Evolutionary conservation across 768 basidiomycete species (phyloP).

Genomic region (Fibroporia radiculosa): DNA sequence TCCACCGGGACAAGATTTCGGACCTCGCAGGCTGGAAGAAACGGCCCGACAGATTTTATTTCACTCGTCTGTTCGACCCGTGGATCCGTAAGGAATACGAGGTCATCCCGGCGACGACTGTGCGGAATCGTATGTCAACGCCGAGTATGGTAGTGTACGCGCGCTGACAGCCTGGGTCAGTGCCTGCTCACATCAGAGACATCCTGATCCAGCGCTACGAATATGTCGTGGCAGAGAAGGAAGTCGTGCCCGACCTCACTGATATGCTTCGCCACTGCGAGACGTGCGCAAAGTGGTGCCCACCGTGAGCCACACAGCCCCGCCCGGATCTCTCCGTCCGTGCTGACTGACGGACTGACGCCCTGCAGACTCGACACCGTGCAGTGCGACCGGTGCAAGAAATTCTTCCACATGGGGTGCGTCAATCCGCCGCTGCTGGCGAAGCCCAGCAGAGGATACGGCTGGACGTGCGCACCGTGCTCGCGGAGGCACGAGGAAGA

Average conservation of each 20-base stretch:
- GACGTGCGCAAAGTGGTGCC: conserved; percentile 83
- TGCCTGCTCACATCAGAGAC: conserved; percentile 75
- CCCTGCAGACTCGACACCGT: conserved; percentile 68
- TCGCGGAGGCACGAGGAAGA: conserved; percentile 81
- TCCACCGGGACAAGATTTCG: conserved; percentile 91
- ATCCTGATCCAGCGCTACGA: conserved; percentile 79
- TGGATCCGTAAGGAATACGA: conserved; percentile 99
- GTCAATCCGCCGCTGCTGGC: conserved; percentile 84
- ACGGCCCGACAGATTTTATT: conserved; percentile 92
- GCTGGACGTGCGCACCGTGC: conserved; percentile 96
- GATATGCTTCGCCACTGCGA: conserved; percentile 81
- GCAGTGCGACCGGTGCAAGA: conserved; percentile 87
- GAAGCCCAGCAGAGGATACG: conserved; percentile 93
- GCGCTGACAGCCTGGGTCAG: conserved; percentile 30
- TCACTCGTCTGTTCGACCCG: conserved; percentile 90
- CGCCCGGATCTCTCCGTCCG: conserved; percentile 3
- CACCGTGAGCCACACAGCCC: conserved; percentile 48
- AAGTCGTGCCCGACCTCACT: conserved; percentile 84
- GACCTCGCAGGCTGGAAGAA: conserved; percentile 93
- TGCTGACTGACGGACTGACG: not conserved
- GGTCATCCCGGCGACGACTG: conserved; percentile 78
- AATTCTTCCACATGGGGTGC: conserved; percentile 91
- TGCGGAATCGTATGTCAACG: conserved; percentile 76
- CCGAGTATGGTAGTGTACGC: conserved; percentile 1
- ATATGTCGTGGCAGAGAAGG: conserved; percentile 92